Evolutionary conservation across 2,329 filamentous ascomycete species (phyloP).

Genomic region (Xylariaceae sp.): DNA sequence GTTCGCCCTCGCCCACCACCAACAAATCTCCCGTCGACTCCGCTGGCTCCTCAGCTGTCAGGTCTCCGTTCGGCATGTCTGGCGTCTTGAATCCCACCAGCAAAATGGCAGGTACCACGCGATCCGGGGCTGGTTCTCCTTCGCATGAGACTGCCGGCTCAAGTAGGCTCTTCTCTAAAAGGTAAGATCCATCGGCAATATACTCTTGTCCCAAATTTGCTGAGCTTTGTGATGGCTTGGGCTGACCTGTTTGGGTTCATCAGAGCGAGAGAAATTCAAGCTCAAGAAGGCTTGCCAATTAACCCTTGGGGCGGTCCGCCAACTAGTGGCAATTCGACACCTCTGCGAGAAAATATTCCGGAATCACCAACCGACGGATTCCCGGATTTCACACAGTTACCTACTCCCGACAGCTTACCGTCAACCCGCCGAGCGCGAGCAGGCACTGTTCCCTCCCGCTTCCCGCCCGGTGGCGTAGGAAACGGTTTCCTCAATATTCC

Average conservation of each 20-base stretch:
- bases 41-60: constrained; percentile 60
- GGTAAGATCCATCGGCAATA: constrained; percentile 60
- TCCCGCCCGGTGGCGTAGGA: constrained; percentile 74
- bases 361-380: constrained; percentile 97
- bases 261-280: constrained; percentile 94
- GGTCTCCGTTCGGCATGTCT: constrained; percentile 74
- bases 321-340: constrained; percentile 94
- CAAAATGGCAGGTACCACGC: constrained; percentile 62
- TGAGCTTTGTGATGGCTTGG: not conserved
- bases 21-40: constrained; percentile 72
- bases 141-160: constrained; percentile 83
- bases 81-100: constrained; percentile 61
- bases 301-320: constrained; percentile 93
- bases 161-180: constrained; percentile 81
- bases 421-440: constrained; percentile 81
- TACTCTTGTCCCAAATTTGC: constrained; percentile 16
- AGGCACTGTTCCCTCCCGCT: constrained; percentile 93
- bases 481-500: constrained; percentile 62
- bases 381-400: constrained; percentile 79
- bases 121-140: constrained; percentile 92
- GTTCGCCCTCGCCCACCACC: constrained; percentile 79
- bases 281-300: constrained; percentile 78
- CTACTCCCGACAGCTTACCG: constrained; percentile 66
- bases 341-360: constrained; percentile 93
- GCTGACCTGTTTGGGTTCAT: constrained; percentile 19